Evolutionary conservation across 352 stramenopile species (phyloP).

Genomic region (Ochromonadaceae sp.): DNA sequence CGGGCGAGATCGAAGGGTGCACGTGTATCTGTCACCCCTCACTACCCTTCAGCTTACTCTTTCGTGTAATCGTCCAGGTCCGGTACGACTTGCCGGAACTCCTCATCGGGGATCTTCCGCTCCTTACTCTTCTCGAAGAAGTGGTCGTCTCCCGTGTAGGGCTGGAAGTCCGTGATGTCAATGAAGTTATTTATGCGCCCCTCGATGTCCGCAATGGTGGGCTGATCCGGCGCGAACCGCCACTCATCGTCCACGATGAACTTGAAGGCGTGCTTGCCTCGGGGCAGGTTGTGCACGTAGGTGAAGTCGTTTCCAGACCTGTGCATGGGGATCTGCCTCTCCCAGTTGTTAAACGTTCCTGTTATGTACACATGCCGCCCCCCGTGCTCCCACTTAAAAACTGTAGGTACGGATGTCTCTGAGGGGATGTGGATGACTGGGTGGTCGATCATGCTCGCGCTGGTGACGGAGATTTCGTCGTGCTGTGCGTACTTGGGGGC

Average conservation of each 20-base stretch:
- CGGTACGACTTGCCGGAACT: constrained; percentile 85
- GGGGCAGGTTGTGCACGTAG: constrained; percentile 94
- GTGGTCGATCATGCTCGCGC: background rate
- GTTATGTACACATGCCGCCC: constrained; percentile 91
- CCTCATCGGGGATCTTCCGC: constrained; percentile 43
- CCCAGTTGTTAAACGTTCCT: constrained; percentile 98
- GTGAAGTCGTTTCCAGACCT: constrained; percentile 98
- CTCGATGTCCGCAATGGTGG: constrained; percentile 95
- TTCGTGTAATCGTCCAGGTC: constrained; percentile 99
- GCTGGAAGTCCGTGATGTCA: constrained; percentile 92
- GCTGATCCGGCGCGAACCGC: constrained; percentile 77
- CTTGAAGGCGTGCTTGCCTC: constrained; percentile 96
- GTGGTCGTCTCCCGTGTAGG: constrained; percentile 55
- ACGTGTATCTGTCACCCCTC: no score
- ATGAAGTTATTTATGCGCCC: constrained; percentile 99
- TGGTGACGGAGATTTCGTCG: no score
- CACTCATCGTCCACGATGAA: constrained; percentile 99
- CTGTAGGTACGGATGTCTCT: constrained; percentile 64
- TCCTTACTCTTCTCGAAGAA: constrained; percentile 32
- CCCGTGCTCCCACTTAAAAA: constrained; percentile 97
- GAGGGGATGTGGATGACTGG: constrained; percentile 12
- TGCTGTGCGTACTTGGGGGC: no score
- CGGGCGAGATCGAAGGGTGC: background rate
- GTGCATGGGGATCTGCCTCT: constrained; percentile 96
- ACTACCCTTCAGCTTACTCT: no score